Conservation (phyloP, 805 yeast species). For the Sugiyamaella marilandica region DNA sequence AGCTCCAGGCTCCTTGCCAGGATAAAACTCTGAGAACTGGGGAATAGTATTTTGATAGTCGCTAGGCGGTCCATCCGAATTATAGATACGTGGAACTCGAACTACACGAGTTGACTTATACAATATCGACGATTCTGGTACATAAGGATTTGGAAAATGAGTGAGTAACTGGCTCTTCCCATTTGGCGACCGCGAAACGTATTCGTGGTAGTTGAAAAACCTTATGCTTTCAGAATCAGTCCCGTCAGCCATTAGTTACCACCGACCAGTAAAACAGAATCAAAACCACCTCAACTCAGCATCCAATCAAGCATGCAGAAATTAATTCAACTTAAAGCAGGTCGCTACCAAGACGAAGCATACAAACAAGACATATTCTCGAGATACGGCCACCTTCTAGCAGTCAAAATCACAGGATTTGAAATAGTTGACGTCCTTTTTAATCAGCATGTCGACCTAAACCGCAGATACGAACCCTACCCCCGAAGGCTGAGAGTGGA, state of each 20-base stretch:
- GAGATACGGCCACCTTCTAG: too few relatives aligned
- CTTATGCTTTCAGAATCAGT: conserved; percentile 5
- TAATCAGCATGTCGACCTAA: too few relatives aligned
- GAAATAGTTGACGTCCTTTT: too few relatives aligned
- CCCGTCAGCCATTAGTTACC: not conserved
- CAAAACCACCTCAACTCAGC: too few relatives aligned
- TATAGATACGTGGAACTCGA: conserved; percentile 21
- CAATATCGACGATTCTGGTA: conserved; percentile 24
- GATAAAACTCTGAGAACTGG: conserved; percentile 21
- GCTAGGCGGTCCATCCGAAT: not conserved
- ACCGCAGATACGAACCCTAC: too few relatives aligned
- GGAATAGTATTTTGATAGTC: conserved; percentile 11
- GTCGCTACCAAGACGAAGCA: too few relatives aligned
- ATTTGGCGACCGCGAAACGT: conserved; percentile 4
- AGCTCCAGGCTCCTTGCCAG: conserved; percentile 26
- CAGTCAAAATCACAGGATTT: too few relatives aligned
- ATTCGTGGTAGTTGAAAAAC: conserved; percentile 24
- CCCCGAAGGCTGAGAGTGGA: too few relatives aligned
- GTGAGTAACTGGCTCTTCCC: conserved; percentile 5
- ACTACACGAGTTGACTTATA: conserved; percentile 15
- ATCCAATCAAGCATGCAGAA: too few relatives aligned
- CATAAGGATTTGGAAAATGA: conserved; percentile 28
- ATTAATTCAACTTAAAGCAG: too few relatives aligned
- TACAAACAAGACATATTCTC: too few relatives aligned
- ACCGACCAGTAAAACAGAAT: too few relatives aligned